Conservation (phyloP, 129 eudicot genomes). For the Lactuca saligna region DNA sequence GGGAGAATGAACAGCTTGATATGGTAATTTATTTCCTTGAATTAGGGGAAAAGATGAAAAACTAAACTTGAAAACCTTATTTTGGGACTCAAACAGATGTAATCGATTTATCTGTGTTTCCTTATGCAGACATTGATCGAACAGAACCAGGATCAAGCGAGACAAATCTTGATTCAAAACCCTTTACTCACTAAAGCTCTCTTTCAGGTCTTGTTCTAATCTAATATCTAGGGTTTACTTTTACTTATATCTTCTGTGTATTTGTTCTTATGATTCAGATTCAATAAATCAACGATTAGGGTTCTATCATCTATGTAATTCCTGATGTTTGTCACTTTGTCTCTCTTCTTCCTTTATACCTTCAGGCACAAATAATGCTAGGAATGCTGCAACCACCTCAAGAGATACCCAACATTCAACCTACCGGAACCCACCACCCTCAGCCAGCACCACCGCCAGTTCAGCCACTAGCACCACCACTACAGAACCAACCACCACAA, state of each 20-base stretch:
- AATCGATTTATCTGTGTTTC: constrained; percentile 9
- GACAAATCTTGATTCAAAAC: constrained; percentile 82
- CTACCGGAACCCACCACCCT: constrained; percentile 47
- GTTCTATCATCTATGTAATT: neutral
- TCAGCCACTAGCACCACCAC: constrained; percentile 42
- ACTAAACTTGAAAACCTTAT: neutral
- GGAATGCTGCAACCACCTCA: constrained; percentile 95
- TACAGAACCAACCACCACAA: constrained; percentile 44
- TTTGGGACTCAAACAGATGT: neutral
- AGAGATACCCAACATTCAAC: constrained; percentile 56
- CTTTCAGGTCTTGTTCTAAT: constrained; percentile 56
- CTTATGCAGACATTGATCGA: constrained; percentile 69
- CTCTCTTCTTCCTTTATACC: constrained; percentile 15
- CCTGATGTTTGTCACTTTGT: constrained; percentile 17
- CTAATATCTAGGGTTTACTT: constrained; percentile 23
- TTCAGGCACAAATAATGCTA: constrained; percentile 94
- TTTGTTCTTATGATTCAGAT: neutral
- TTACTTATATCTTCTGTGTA: neutral
- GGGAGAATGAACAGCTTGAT: neutral
- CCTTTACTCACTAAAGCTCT: constrained; percentile 80
- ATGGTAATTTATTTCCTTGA: neutral
- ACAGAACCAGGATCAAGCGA: constrained; percentile 92
- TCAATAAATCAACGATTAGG: neutral
- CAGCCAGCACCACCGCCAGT: constrained; percentile 52
- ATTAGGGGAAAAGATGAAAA: constrained; percentile 15